Evolutionary conservation across 2,329 filamentous ascomycete species (phyloP), one percentile per base, ranked within the genome.

Genomic region (Trichocomaceae sp.): DNA sequence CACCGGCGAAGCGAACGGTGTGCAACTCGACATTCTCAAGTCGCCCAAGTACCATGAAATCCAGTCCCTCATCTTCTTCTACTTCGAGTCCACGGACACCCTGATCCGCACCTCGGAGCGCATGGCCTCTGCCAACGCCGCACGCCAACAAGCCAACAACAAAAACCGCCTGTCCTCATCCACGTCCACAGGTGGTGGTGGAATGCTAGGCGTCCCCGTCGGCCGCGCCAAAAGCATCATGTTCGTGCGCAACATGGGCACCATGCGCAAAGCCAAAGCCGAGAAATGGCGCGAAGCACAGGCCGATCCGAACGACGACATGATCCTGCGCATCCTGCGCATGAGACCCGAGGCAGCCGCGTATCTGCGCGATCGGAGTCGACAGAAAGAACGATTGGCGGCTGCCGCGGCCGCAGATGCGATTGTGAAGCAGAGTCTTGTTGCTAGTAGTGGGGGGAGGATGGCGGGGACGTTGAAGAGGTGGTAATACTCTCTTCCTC

Each of bases 11-110:
- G 88, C 88, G 22, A 82, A 93, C 57, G 93, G 93, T 60, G 90
- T 99, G 2, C 88, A 91, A 0, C 83, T 89, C 45, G 91, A 96
- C 69, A 85, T 96, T 31, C 81, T 99, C 67, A 96, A 95, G 73
- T 95, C 90, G 61, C 89, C 92, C 67, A 99, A 99, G 80, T 99
- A 96, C 78, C 91, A 96, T 76, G 93, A 99, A 71, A 83, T 99
- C 52, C 89, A 93, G 61, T 92, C 90, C 59, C 82, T 99, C 59
- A 95, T 96, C 76, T 99, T 97, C 79, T 99, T 97, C 79, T 99
- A 99, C 77, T 95, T 93, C 67, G 91, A 97, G 65, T 82, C 87
- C 31, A 95, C 90, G 1, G 88, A 95, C 58, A 91, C 88, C 63
- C 81, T 99, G 12, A 90, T 97, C 63, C 87, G 92, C 50, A 95